Base-by-base conservation (phyloP, 2,329 filamentous ascomycete genomes). In the Coniochaeta sp. region DNA sequence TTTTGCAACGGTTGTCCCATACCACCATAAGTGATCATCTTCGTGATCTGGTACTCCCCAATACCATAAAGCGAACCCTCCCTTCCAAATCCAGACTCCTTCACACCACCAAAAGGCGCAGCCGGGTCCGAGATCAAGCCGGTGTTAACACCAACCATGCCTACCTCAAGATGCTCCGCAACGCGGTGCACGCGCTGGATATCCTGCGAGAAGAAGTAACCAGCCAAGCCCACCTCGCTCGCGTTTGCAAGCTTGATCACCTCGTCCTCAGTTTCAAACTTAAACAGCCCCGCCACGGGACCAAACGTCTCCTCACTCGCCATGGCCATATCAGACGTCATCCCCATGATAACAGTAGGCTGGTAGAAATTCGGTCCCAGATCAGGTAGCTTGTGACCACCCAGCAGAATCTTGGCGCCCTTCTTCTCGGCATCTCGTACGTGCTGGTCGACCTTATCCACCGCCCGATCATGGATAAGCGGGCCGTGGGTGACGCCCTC, bases 321-420 rank as follows among this genome's bases (percentile, higher is more conserved):
- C 2, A 62, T 48, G 2, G 24, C 14, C 55, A 60, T 60, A 6
- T 56, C 54, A 7, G 51, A 3, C 6, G 55, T 57, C 6, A 59
- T 52, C 13, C 81, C 82, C n/a, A 81, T 77, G 52, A 90, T 76
- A 18, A 89, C 81, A 0, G 86, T 89, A 0, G 83, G 83, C 54
- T 85, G 75, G 68, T 81, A 88, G 71, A 87, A 90, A 65, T 86
- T 86, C 8, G 72, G 64, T 3, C 35, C 27, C 1, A 87, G 71
- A 31, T 85, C 78, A 50, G 84, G 69, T 63, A 73, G 77, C 63
- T 84, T 73, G 12, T 20, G 10, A 7, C 86, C 86, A 38, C 59
- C 59, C 3, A 54, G 20, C 31, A 52, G 46, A 7, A 62, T 33
- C 27, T 51, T 49, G 14, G 58, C 59, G n/a, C 59, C 59, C 35